Base-by-base conservation (phyloP, 345 rosid species). In the Noccaea caerulescens region DNA sequence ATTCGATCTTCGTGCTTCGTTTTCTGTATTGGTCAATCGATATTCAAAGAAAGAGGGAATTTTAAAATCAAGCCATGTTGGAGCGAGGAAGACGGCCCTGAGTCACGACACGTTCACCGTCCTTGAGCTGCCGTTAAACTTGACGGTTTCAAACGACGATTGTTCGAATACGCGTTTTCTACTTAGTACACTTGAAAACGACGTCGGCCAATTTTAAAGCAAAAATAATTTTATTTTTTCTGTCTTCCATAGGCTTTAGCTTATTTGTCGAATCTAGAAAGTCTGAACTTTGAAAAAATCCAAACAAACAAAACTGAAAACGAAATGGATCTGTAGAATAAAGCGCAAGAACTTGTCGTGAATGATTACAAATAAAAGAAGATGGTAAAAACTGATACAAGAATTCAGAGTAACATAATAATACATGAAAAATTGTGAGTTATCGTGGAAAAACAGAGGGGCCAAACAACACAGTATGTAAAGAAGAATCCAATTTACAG, bases 401-500 rank as follows among this genome's bases (percentile, higher is more conserved):
- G 14, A 30, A 72, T 64, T 58, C 65, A 46, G 58, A 72, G 63
- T 20, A 42, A 34, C 41, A 37, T 16, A 34, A 63, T 13, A 42
- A 66, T 51, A 73, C 68, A 73, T 42, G 61, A 75, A 60, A 60
- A 68, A 60, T 44, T 60, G 63, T 3, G 53, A 52, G 57, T 43
- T 16, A 2, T 53, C 25, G 63, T 68, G 73, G 58, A 6, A 68
- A 52, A 68, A 52, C 56, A 0, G 33, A 67, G 32, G 58, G 58
- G 58, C 37, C 68, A 66, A 73, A 66, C 62, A 67, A 73, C 50
- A 67, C 36, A 8, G 30, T 23, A 13, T 43, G 41, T 59, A 13
- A 67, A 59, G 42, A 59, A 67, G 63, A 60, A 68, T 60, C 73
- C 38, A 75, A 67, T 66, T 13, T 60, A 75, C 69, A 75, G 44